These are phyloP conservation scores for Pseudogymnoascus sp. DNA, from an alignment of 2,329 filamentous ascomycete genomes.

Conservation along the genomic window DNA sequence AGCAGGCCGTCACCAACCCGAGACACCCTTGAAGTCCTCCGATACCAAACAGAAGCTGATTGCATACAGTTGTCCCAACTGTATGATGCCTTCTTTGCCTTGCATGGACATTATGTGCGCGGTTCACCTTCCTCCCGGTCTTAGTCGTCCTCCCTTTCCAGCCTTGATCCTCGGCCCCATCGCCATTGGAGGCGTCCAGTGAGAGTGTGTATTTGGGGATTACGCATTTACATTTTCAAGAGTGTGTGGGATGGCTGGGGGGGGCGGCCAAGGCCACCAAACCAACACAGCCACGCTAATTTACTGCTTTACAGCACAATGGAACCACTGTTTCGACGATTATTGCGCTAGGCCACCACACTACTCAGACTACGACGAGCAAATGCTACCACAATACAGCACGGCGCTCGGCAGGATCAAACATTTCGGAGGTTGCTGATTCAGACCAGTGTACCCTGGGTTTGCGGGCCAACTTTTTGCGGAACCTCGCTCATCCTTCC, in stretches of 20 bases:
- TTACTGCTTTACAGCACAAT: conserved; percentile 3
- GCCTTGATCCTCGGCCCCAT: not conserved
- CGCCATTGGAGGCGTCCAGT: not conserved
- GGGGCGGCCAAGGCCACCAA: not conserved
- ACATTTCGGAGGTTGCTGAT: conserved; percentile 8
- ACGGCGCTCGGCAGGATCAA: conserved; percentile 3
- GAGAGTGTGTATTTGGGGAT: conserved; percentile 1
- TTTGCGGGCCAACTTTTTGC: conserved; percentile 7
- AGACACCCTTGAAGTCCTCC: not conserved
- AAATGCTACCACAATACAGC: not conserved
- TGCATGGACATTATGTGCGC: conserved; percentile 5
- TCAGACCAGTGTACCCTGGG: conserved; percentile 6
- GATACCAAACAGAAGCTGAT: not conserved
- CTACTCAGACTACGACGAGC: not conserved
- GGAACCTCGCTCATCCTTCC: not conserved
- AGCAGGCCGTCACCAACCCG: not conserved
- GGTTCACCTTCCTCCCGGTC: not conserved
- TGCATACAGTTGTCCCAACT: not conserved
- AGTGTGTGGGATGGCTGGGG: conserved; percentile 1
- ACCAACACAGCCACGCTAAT: conserved; percentile 7
- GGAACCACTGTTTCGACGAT: conserved; percentile 8
- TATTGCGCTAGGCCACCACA: conserved; percentile 1
- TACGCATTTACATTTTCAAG: conserved; percentile 7
- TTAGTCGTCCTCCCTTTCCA: not conserved
- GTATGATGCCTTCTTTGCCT: conserved; percentile 5